phyloP scores from a whole-genome alignment of 2,329 filamentous ascomycete species.

The Phoma sp. region DNA sequence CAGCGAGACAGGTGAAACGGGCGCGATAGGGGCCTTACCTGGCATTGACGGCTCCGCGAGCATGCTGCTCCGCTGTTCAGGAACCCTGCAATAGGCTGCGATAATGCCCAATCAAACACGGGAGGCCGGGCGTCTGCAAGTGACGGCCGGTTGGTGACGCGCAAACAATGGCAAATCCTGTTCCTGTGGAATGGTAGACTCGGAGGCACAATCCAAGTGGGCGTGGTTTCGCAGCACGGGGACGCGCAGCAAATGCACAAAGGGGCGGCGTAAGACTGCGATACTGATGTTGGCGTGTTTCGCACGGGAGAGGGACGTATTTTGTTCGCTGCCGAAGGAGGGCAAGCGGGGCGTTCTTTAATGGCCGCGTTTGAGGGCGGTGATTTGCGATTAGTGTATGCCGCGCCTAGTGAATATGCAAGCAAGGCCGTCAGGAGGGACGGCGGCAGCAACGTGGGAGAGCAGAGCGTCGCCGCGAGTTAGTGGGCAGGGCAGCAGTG shows the following conservation, averaged over 20 bases:
- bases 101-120: conserved; percentile 42
- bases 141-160: conserved; percentile 33
- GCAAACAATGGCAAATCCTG: conserved; percentile 24
- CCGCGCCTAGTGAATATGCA: conserved; percentile 23
- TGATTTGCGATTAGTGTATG: conserved; percentile 29
- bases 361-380: conserved; percentile 22
- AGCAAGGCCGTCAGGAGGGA: conserved; percentile 14
- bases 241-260: conserved; percentile 16
- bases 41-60: conserved; percentile 53
- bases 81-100: conserved; percentile 44
- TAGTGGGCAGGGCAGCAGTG: conserved; percentile 2
- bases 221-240: conserved; percentile 6
- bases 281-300: conserved; percentile 39
- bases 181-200: conserved; percentile 18
- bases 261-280: conserved; percentile 41
- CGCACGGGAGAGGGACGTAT: conserved; percentile 28
- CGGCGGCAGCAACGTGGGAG: conserved; percentile 10
- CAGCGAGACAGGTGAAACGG: conserved; percentile 42
- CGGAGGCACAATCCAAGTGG: conserved; percentile 10
- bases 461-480: conserved; percentile 8
- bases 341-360: conserved; percentile 28
- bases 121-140: conserved; percentile 30
- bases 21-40: conserved; percentile 48
- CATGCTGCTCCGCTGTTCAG: conserved; percentile 46
- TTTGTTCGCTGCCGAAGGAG: conserved; percentile 22